Conservation (phyloP, 1,284 basidiomycete genomes). For the Volvariella surrecta region DNA sequence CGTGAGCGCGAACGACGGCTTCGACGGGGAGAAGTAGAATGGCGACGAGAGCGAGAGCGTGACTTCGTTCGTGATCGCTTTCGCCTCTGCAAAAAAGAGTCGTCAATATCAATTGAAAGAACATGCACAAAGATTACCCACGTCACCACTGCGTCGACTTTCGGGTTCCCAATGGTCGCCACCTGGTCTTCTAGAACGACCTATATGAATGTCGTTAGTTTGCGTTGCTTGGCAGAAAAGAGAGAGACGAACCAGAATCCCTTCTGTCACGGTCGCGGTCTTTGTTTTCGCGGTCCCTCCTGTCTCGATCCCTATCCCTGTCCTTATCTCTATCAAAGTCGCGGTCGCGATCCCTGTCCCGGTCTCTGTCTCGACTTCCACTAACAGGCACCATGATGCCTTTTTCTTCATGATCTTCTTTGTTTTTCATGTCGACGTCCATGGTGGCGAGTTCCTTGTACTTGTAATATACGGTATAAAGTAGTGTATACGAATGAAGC, state of each 20-base stretch:
- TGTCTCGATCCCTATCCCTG: slow-evolving; percentile 30
- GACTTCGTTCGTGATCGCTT: slow-evolving; percentile 22
- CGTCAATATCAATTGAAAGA: slow-evolving; percentile 2
- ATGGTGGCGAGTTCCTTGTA: slow-evolving; percentile 25
- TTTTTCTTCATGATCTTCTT: slow-evolving; percentile 60
- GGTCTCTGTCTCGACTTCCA: slow-evolving; percentile 24
- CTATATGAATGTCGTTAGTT: slow-evolving; percentile 14
- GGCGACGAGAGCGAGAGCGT: slow-evolving; percentile 47
- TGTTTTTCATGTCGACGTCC: slow-evolving; percentile 74
- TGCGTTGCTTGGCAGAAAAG: slow-evolving; percentile 13
- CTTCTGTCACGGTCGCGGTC: slow-evolving; percentile 37
- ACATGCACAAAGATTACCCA: slow-evolving; percentile 22
- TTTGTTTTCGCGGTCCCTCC: slow-evolving; percentile 26
- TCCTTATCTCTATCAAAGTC: slow-evolving; percentile 31
- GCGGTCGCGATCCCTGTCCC: slow-evolving; percentile 40
- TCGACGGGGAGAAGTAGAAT: slow-evolving; percentile 58
- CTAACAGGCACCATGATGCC: slow-evolving; percentile 25
- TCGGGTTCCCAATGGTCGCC: slow-evolving; percentile 78
- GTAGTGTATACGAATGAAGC: not conserved
- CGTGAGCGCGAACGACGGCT: slow-evolving; percentile 43
- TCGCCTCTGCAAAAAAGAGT: slow-evolving; percentile 29
- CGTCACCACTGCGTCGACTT: slow-evolving; percentile 49
- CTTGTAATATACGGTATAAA: not conserved
- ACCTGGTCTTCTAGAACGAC: slow-evolving; percentile 33
- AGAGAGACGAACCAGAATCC: slow-evolving; percentile 21